Evolutionary conservation across 176 grass and related monocot genomes (phyloP), one percentile per base, ranked within the genome.

Genomic region (Carex scoparia): DNA sequence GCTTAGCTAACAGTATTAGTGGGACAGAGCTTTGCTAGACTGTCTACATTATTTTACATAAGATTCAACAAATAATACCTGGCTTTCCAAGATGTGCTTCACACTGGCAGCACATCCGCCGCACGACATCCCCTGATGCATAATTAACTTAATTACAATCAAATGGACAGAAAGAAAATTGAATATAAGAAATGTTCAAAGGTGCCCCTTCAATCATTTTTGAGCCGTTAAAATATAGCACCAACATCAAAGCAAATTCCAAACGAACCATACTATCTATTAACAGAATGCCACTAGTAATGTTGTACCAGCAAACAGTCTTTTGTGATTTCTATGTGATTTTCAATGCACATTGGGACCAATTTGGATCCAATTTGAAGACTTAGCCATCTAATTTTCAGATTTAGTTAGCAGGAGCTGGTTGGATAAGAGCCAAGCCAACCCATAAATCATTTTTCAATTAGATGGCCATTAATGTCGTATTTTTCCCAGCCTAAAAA

Each of bases 41-140:
- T 48, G 12, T 33, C n/a, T 74, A 23, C 7, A 79, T 87, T 68
- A 60, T 59, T 61, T 49, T 14, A 37, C 57, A 16, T 33, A 14
- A 70, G 59, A 33, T 56, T 67, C 8, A 86, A 80, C 32, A 62
- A 68, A 84, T 67, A 81, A 81, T 84, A 95, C 96, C 91, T 93
- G 93, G 88, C 67, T 94, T 84, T 95, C 96, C 88, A 98, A 58
- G 85, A 98, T 98, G 65, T 87, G 91, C 69, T 95, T 98, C 61
- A 98, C 93, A 42, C 93, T 95, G 49, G 93, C 90, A 73, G 96
- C 93, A 56, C 96, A 98, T 86, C 93, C 96, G 9, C 96, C 96
- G 84, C 93, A 95, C 5, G 90, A 95, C 96, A 98, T 98, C 35
- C 96, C 96, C 96, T 98, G 84, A 82, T 89, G 67, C 13, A 54